These are phyloP conservation scores for Miscanthus lutarioriparius DNA, from an alignment of 176 grass and related monocot species.

Conservation along the genomic window DNA sequence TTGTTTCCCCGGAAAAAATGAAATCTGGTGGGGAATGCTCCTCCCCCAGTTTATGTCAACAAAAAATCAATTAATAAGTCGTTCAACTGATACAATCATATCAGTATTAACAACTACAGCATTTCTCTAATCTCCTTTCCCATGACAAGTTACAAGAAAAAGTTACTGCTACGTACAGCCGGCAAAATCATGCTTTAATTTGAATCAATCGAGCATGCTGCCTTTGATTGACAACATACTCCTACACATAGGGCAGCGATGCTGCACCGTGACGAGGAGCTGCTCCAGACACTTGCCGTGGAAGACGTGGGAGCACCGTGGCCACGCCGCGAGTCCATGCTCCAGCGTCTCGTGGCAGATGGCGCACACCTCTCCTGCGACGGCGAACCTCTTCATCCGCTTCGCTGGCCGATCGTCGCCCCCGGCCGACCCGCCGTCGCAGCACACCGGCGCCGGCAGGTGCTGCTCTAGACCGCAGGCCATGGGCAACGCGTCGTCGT, in stretches of 20 bases:
- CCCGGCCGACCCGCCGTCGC: not conserved
- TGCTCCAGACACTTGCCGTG: slow-evolving; percentile 3
- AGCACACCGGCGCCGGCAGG: not conserved
- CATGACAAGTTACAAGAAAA: not conserved
- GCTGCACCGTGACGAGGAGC: not conserved
- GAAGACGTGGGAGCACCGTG: not conserved
- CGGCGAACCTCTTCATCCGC: not conserved
- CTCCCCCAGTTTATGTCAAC: no score
- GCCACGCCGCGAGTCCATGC: not conserved
- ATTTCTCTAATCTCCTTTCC: not conserved
- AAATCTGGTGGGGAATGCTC: no score
- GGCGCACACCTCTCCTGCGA: not conserved
- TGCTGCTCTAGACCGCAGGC: not conserved
- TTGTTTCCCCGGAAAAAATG: no score
- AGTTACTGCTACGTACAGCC: not conserved
- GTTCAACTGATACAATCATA: no score
- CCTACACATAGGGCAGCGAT: not conserved
- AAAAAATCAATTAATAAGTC: no score
- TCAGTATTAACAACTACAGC: not conserved
- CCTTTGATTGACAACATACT: not conserved
- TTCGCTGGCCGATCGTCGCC: not conserved
- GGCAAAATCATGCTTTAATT: not conserved
- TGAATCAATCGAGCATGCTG: not conserved
- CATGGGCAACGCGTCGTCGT: not conserved
- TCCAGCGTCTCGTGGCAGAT: not conserved